Evolutionary conservation across 202 grass and related monocot genomes (phyloP), one percentile per base, ranked within the genome.

Genomic region (Musa balbisiana): DNA sequence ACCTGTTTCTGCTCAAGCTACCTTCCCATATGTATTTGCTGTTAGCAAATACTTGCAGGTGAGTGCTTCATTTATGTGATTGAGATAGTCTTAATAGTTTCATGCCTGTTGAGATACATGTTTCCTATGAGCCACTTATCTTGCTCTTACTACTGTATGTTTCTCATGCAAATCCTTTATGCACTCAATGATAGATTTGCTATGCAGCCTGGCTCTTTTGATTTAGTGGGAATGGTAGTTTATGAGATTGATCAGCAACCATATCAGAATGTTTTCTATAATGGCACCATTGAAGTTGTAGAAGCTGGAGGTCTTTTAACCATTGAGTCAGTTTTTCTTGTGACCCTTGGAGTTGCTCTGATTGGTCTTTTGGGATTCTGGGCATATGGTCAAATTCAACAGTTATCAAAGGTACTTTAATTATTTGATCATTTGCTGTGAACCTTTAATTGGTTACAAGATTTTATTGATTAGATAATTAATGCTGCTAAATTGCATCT

Each of bases 31-130:
- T 77, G 85, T 80, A 80, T 99, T 99, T 54, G 76, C 81, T 25
- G 91, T 95, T 54, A 99, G 85, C 89, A 99, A 95, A 84, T 99
- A 87, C 87, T 87, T 99, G 86, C 95, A 99, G 95, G 95, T 99
- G 11, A 65, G 81, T 82, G 9, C 19, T 3, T 43, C 33, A 5
- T 6, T 43, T 43, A 43, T 52, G 10, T 52, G 12, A 73, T 69
- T 59, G 19, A 11, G 17, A 52, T 20, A 51, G 21, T 70, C 2
- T n/a, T 51, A 11, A 21, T 20, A 10, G 8, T 51, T 51, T n/a
- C 67, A 70, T 51, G 9, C 25, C 15, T 2, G 20, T 43, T 4
- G 9, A n/a, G 11, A 20, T 25, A 13, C 43, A 20, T 65, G 63
- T 20, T 65, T 13, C 13, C 4, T 13, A 24, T 65, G 12, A 27